phyloP scores from a whole-genome alignment of 2,329 filamentous ascomycete genomes.

The Pseudogymnoascus sp. region DNA sequence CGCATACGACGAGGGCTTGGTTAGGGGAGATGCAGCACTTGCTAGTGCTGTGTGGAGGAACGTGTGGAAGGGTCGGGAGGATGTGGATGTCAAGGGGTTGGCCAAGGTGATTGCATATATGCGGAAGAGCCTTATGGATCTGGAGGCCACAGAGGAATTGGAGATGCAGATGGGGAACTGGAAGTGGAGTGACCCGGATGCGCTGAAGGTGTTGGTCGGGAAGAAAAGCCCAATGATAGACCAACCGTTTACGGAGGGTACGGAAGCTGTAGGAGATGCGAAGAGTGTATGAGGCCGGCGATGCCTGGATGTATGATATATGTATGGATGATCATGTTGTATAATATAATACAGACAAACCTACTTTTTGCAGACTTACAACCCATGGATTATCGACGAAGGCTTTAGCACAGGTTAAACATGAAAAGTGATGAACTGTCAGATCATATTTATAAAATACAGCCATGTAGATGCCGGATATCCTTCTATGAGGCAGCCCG shows the following conservation, averaged over 20 bases:
- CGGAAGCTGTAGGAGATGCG: not conserved
- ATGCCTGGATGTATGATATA: conserved; percentile 5
- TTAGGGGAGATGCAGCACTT: conserved; percentile 69
- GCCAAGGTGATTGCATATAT: conserved; percentile 58
- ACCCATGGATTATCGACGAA: not conserved
- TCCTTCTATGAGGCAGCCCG: not conserved
- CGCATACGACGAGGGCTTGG: conserved; percentile 76
- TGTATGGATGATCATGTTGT: conserved; percentile 6
- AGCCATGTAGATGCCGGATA: not conserved
- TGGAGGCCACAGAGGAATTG: conserved; percentile 48
- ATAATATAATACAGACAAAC: conserved; percentile 7
- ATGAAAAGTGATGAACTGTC: not conserved
- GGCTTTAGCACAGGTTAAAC: not conserved
- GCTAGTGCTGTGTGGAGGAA: conserved; percentile 89
- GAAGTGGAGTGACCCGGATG: conserved; percentile 41
- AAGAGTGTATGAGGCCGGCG: not conserved
- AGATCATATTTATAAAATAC: not conserved
- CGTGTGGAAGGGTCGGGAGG: conserved; percentile 67
- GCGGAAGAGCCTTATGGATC: conserved; percentile 45
- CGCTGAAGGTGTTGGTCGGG: conserved; percentile 31
- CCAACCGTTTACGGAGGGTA: conserved; percentile 25
- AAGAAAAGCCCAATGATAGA: conserved; percentile 35
- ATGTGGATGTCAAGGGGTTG: conserved; percentile 54
- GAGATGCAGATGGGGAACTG: conserved; percentile 41
- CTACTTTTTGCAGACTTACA: not conserved